Evolutionary conservation across 768 basidiomycete genomes (phyloP).

Genomic region (Tulasnella sp.): DNA sequence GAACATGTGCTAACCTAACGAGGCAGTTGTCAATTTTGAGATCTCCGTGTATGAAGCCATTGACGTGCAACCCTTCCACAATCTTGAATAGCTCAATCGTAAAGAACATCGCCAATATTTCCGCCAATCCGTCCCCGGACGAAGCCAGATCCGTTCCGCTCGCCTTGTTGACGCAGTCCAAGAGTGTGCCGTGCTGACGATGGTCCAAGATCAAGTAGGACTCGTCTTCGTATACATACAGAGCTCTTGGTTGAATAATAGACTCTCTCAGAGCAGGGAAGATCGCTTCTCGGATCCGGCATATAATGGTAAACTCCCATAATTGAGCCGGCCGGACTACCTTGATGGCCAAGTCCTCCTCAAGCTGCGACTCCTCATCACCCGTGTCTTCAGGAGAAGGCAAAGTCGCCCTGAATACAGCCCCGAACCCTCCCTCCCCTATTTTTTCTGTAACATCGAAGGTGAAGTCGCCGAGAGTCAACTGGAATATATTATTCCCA

Average conservation of each 20-base stretch:
- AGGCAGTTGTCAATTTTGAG: constrained; percentile 99
- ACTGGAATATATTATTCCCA: constrained; percentile 30
- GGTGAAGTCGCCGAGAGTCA: constrained; percentile 48
- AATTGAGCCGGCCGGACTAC: constrained; percentile 76
- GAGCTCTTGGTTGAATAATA: constrained; percentile 58
- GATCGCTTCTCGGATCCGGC: constrained; percentile 60
- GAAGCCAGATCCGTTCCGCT: constrained; percentile 29
- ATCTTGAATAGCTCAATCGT: constrained; percentile 74
- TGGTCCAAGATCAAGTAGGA: constrained; percentile 79
- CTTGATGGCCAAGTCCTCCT: constrained; percentile 69
- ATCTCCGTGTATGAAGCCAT: constrained; percentile 92
- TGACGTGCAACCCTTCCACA: constrained; percentile 65
- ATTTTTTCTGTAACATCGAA: constrained; percentile 75
- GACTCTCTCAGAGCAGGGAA: constrained; percentile 45
- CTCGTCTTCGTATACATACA: constrained; percentile 82
- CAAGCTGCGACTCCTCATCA: constrained; percentile 34
- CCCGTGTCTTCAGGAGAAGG: constrained; percentile 26
- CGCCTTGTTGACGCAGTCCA: constrained; percentile 84
- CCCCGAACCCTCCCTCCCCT: constrained; percentile 93
- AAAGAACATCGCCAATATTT: constrained; percentile 92
- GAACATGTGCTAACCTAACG: constrained; percentile 66
- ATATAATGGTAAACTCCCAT: constrained; percentile 87
- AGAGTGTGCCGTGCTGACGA: constrained; percentile 81
- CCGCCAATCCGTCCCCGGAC: constrained; percentile 46
- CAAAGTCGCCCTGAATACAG: constrained; percentile 68